Evolutionary conservation across 495 filamentous ascomycete genomes (phyloP), one percentile per base, ranked within the genome.

Genomic region (Penicillium cataractarum): DNA sequence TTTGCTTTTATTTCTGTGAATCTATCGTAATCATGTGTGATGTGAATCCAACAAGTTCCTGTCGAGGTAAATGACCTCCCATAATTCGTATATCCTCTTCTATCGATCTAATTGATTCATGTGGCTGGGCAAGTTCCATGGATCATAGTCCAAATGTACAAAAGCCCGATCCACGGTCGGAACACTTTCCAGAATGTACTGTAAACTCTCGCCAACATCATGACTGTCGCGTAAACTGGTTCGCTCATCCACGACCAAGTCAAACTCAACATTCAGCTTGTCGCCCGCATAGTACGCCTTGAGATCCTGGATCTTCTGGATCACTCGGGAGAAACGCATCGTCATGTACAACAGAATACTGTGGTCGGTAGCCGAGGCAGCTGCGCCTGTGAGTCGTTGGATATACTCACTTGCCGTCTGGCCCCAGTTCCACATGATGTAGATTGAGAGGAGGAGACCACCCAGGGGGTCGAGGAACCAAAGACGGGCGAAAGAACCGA

Each of bases 381-480:
- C 90, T 33, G 89, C 90, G 3, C 93, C 93, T 0, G 90, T 89
- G 17, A 97, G 82, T 55, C 95, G 90, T 56, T 85, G 82, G 71
- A 97, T 96, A 63, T 97, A 92, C 24, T 89, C 86, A 21, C 79
- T 73, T 0, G 89, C 90, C 0, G 92, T 95, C 24, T 77, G 75
- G 3, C 87, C 85, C 93, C 93, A 97, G 73, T 93, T 93, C 75
- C 86, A 80, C 65, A 97, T 93, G 52, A 97, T 91, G 67, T 91
- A 89, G 12, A 89, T 60, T 0, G 91, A 93, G 22, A 97, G 86
- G 22, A 96, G 57, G 6, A 96, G 73, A 66, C 93, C 93, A 57
- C 93, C 93, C 0, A 93, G 82, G 6, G 92, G 86, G 68, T 97
- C 93, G 15, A 96, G 80, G 83, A 86, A 97, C 93, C 93, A 97